phyloP scores from a whole-genome alignment of 768 basidiomycete genomes.

The Ramaria sp. region DNA sequence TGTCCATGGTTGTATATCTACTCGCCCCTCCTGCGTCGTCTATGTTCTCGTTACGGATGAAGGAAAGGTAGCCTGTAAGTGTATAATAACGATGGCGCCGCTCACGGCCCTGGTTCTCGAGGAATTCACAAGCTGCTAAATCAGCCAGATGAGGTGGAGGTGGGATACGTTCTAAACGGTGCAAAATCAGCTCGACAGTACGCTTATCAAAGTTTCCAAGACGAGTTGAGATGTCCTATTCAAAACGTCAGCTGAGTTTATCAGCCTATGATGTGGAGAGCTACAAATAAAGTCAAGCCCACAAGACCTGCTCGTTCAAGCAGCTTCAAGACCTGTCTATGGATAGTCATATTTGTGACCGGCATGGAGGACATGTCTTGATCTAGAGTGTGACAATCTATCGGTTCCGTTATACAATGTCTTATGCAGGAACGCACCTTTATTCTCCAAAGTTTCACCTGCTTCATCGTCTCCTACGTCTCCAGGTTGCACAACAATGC shows the following conservation, averaged over 20 bases:
- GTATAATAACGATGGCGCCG: constrained; percentile 82
- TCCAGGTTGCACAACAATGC: constrained; percentile 11
- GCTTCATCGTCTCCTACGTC: constrained; percentile 22
- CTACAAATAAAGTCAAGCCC: constrained; percentile 66
- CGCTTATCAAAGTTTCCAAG: constrained; percentile 69
- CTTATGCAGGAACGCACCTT: constrained; percentile 17
- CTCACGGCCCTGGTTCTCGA: constrained; percentile 80
- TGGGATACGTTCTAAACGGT: constrained; percentile 48
- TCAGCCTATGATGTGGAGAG: neutral
- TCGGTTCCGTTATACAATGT: constrained; percentile 10
- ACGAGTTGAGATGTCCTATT: constrained; percentile 50
- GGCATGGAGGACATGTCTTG: constrained; percentile 1
- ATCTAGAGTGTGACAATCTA: neutral
- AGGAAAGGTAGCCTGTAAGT: constrained; percentile 48
- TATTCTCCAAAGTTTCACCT: constrained; percentile 28
- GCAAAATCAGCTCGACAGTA: constrained; percentile 71
- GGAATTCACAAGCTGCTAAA: constrained; percentile 54
- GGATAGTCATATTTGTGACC: constrained; percentile 48
- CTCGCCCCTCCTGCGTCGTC: constrained; percentile 30
- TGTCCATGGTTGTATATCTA: constrained; percentile 34
- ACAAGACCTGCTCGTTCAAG: constrained; percentile 54
- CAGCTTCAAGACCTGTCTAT: constrained; percentile 69
- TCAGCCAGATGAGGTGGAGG: constrained; percentile 67
- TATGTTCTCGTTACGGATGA: constrained; percentile 56
- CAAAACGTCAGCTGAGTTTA: neutral